phyloP scores from a whole-genome alignment of 805 yeast species.

The Hanseniaspora lindneri region DNA sequence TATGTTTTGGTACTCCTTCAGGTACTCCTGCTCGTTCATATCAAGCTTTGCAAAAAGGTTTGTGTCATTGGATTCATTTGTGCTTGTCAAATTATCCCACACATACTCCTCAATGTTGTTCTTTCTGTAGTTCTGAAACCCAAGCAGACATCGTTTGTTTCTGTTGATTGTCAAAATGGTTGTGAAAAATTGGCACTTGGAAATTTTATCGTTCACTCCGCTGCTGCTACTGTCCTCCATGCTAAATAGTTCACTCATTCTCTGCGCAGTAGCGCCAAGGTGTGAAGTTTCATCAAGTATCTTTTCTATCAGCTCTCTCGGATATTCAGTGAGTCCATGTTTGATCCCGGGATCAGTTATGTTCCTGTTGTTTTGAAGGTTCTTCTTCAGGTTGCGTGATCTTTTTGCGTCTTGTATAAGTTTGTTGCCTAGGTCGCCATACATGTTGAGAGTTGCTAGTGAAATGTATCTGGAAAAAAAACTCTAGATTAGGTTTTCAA shows the following conservation, averaged over 20 bases:
- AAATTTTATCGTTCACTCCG: constrained; percentile 34
- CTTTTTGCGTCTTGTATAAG: constrained; percentile 79
- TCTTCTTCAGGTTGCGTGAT: constrained; percentile 40
- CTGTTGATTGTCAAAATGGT: constrained; percentile 68
- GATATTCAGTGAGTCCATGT: constrained; percentile 39
- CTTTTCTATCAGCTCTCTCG: constrained; percentile 48
- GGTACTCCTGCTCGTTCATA: constrained; percentile 70
- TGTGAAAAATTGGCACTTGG: constrained; percentile 45
- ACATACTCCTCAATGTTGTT: constrained; percentile 51
- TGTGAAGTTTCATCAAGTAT: constrained; percentile 62
- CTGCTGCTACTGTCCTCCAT: constrained; percentile 20
- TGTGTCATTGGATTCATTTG: constrained; percentile 20
- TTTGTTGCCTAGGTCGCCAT: constrained; percentile 78
- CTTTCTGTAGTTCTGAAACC: constrained; percentile 66
- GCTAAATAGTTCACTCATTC: constrained; percentile 26
- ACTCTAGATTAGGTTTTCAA: too few species aligned
- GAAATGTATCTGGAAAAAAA: not conserved
- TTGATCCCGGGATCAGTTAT: constrained; percentile 38
- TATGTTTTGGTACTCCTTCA: constrained; percentile 54
- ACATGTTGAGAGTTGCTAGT: constrained; percentile 39
- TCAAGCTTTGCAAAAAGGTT: constrained; percentile 43
- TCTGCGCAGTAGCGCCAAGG: constrained; percentile 46
- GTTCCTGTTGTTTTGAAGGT: constrained; percentile 18
- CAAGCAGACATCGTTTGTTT: constrained; percentile 79
- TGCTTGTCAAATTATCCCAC: constrained; percentile 44